Conservation (phyloP, 805 yeast genomes). For the Huiozyma naganishii region DNA sequence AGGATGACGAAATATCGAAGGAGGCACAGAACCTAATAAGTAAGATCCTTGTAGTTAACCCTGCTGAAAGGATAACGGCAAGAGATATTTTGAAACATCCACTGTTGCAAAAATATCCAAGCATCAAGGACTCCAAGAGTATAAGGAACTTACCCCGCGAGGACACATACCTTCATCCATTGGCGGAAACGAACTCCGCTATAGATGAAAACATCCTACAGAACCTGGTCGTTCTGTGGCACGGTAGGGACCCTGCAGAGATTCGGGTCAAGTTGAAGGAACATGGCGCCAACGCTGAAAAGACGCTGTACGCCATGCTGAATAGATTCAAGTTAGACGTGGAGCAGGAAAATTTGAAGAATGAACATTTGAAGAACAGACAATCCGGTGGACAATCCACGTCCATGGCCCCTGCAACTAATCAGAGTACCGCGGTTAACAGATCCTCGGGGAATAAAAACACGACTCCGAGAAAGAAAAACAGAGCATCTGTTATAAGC, state of each 20-base stretch:
- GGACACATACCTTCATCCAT: constrained; percentile 29
- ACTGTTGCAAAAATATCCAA: constrained; percentile 57
- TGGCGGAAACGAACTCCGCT: constrained; percentile 30
- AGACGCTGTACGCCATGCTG: constrained; percentile 67
- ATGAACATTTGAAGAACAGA: constrained; percentile 34
- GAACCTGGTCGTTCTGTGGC: constrained; percentile 71
- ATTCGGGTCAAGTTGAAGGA: constrained; percentile 45
- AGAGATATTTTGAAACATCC: constrained; percentile 74
- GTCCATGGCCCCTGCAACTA: constrained; percentile 5
- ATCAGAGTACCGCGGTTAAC: constrained; percentile 1
- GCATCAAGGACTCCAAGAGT: constrained; percentile 26
- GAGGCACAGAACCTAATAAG: constrained; percentile 84
- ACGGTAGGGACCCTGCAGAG: constrained; percentile 50
- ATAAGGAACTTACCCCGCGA: constrained; percentile 31
- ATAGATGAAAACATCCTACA: constrained; percentile 67
- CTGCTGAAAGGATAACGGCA: constrained; percentile 67
- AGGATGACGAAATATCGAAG: constrained; percentile 54
- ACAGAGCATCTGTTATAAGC: constrained; percentile 34
- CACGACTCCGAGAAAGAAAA: constrained; percentile 24
- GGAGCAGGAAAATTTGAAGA: constrained; percentile 21
- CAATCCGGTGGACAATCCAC: constrained; percentile 10
- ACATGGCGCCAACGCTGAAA: constrained; percentile 57
- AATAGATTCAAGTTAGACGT: constrained; percentile 60
- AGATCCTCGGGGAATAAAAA: constrained; percentile 6
- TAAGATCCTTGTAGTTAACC: constrained; percentile 74